These are phyloP conservation scores for Gloeopeniophorella convolvens DNA, from an alignment of 768 basidiomycete species.

Conservation along the genomic window DNA sequence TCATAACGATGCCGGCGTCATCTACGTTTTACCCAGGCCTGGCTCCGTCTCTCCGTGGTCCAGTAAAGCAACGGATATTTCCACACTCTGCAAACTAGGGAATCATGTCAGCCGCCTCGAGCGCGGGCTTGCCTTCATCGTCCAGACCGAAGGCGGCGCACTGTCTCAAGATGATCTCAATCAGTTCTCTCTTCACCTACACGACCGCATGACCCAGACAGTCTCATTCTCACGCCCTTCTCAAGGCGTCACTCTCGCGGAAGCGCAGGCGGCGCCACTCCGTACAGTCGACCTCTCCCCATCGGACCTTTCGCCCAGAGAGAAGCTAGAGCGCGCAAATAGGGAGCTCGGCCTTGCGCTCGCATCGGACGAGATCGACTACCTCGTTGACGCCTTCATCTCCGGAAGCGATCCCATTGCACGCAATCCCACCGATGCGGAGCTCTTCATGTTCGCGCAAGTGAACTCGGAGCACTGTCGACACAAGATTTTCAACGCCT, in stretches of 20 bases:
- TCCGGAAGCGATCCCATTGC: constrained; percentile 58
- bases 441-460: constrained; percentile 99
- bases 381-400: constrained; percentile 84
- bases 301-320: constrained; percentile 39
- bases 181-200: constrained; percentile 62
- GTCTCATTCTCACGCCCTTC: constrained; percentile 54
- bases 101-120: constrained; percentile 74
- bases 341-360: constrained; percentile 84
- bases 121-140: constrained; percentile 67
- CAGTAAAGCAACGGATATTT: constrained; percentile 96
- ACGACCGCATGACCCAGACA: constrained; percentile 97
- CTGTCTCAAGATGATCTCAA: constrained; percentile 44
- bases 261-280: constrained; percentile 59
- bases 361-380: constrained; percentile 79
- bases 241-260: constrained; percentile 50
- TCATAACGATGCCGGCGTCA: constrained; percentile 34
- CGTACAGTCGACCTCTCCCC: constrained; percentile 58
- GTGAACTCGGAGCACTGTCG: constrained; percentile 99
- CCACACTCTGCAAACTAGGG: constrained; percentile 77
- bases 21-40: constrained; percentile 74
- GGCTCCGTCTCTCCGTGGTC: constrained; percentile 99
- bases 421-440: constrained; percentile 92
- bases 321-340: constrained; percentile 71
- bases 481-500: constrained; percentile 99
- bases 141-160: constrained; percentile 40